A percentile compares a stretch with the other conserved stretches of the same genome.
Conservation (phyloP, 768 basidiomycete genomes). For the Lactarius tabidus region DNA sequence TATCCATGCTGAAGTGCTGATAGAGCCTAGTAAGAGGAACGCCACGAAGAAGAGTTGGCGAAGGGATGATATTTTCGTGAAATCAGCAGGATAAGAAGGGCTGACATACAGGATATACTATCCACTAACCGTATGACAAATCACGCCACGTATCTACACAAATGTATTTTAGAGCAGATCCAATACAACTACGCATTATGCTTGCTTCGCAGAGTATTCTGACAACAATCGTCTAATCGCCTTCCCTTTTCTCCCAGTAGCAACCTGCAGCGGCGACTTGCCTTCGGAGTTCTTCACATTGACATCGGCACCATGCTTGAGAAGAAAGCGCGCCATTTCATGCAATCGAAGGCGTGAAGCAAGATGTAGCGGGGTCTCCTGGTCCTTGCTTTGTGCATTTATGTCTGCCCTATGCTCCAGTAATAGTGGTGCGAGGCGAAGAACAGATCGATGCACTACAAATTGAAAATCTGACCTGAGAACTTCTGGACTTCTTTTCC, state of each 20-base stretch:
- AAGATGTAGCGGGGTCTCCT: not conserved
- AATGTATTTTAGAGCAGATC: not conserved
- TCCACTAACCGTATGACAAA: not conserved
- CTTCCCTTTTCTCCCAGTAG: not conserved
- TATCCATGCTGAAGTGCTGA: no score
- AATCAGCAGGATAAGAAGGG: no score
- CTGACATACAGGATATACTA: not conserved
- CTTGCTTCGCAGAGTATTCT: not conserved
- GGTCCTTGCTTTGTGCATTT: not conserved
- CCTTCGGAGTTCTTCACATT: not conserved
- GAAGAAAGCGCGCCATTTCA: not conserved
- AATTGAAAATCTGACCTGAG: no score
- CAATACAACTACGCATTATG: not conserved
- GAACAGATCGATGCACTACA: no score
- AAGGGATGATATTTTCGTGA: no score
- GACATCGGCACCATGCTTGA: not conserved
- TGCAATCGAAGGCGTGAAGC: not conserved
- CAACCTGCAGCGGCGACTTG: not conserved
- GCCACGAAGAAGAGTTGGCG: no score
- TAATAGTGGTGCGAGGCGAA: no score
- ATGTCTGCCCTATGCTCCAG: not conserved
- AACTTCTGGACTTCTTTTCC: no score
- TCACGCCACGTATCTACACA: not conserved
- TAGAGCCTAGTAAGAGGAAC: no score
- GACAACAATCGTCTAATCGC: not conserved